Evolutionary conservation across 129 eudicot species (phyloP), one percentile per base, ranked within the genome.

Genomic region (Chrysanthemum seticuspe): DNA sequence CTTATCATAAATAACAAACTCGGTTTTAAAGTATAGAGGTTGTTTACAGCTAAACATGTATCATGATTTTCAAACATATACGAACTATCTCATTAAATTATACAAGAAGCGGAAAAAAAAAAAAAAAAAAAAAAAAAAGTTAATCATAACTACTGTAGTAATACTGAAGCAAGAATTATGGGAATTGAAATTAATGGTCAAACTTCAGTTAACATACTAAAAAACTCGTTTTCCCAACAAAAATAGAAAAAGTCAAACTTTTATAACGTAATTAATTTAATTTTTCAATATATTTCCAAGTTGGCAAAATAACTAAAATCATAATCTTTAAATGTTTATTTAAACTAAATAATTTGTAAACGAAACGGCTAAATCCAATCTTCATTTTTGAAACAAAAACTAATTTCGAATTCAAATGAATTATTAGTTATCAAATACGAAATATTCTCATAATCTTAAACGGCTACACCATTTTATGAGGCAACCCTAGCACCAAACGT

Each of bases 371-470:
- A 68, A 49, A 68, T n/a, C 51, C 49, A 31, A 40, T 52, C 15
- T 13, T 48, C 16, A 10, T 40, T 21, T 65, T 27, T 34, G 7
- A 56, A 14, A 55, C 7, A 16, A 59, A 29, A 34, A 14, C 11
- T 64, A 21, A 64, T 23, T 71, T 78, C 56, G 29, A 65, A 78
- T 56, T 78, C 7, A 21, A 71, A 62, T 10, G 13, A 47, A 31
- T 3, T 19, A 14, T 27, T 70, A 62, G 67, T 47, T 51, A 72
- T 69, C 81, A 78, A 31, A 11, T 45, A 65, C 78, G 73, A 71
- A 55, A 72, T 78, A 75, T 57, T 67, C 76, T 75, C 70, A 65
- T 55, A 67, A 53, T 36, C 34, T 75, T 60, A 75, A 75, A 65
- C 81, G 76, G 80, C 47, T 56, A 36, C 65, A 7, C 67, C 68